Evolutionary conservation across 2,329 filamentous ascomycete species (phyloP).

Genomic region (Cyanodermella asteris): DNA sequence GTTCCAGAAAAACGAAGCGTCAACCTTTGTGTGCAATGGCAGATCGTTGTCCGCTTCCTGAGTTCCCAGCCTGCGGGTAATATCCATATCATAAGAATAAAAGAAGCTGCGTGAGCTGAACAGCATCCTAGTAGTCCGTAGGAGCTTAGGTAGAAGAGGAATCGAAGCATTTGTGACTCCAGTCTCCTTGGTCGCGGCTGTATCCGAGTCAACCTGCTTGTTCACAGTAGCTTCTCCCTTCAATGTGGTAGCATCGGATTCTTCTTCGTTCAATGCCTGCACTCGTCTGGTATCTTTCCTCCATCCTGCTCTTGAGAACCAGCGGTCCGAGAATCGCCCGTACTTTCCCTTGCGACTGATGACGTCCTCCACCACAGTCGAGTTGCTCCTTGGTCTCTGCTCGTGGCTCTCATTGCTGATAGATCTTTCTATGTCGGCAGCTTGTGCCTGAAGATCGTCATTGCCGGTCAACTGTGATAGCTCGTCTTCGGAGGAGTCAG

Average conservation of each 20-base stretch:
- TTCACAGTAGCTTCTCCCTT: too few species aligned
- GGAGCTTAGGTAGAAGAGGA: conserved; percentile 66
- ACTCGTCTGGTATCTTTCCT: conserved; percentile 46
- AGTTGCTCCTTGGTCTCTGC: conserved; percentile 20
- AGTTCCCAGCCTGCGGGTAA: conserved; percentile 43
- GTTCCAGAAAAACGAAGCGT: conserved; percentile 80
- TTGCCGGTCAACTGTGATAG: conserved; percentile 30
- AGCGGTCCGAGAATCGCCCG: conserved; percentile 69
- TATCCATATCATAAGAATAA: conserved; percentile 85
- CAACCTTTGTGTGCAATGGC: conserved; percentile 50
- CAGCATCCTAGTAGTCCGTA: conserved; percentile 65
- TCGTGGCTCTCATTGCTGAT: conserved; percentile 7
- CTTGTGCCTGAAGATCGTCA: too few species aligned
- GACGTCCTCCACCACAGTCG: conserved; percentile 67
- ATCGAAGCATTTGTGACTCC: conserved; percentile 22
- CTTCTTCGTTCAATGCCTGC: conserved; percentile 41
- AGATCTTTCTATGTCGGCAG: too few species aligned
- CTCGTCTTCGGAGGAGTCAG: too few species aligned
- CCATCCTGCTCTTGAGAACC: conserved; percentile 78
- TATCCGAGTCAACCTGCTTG: too few species aligned
- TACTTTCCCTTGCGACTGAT: conserved; percentile 66
- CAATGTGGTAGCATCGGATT: too few species aligned
- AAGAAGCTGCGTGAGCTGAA: conserved; percentile 77
- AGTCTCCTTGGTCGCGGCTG: conserved; percentile 1
- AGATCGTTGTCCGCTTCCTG: conserved; percentile 23